Evolutionary conservation across 805 yeast species (phyloP).

Genomic region (Dipodascus geniculatus): DNA sequence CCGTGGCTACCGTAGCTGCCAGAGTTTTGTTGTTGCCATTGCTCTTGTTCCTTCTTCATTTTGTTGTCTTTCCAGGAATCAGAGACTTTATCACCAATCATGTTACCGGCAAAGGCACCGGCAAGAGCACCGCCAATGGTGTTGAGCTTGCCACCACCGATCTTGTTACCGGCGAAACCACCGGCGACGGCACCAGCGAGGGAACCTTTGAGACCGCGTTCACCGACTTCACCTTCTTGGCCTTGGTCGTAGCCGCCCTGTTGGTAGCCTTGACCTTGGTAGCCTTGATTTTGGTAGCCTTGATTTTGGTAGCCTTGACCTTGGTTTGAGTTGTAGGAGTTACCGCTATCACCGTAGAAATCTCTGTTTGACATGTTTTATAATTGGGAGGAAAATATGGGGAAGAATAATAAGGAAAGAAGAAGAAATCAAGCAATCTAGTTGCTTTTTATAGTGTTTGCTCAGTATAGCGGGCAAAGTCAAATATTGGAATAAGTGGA

Average conservation of each 20-base stretch:
- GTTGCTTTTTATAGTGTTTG: too few species aligned
- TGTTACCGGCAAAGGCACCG: slow-evolving; percentile 9
- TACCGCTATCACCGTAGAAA: not conserved
- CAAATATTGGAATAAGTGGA: too few species aligned
- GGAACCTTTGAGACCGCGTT: slow-evolving; percentile 8
- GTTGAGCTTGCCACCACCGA: slow-evolving; percentile 5
- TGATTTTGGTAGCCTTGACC: not conserved
- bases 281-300: slow-evolving; percentile 1
- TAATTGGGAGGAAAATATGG: not conserved
- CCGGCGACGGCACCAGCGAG: slow-evolving; percentile 10
- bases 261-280: not conserved
- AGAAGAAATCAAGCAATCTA: not conserved
- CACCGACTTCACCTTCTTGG: slow-evolving; percentile 2
- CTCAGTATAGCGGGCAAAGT: too few species aligned
- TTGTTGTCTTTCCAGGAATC: slow-evolving; percentile 5
- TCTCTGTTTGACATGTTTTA: not conserved
- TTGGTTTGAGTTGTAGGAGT: not conserved
- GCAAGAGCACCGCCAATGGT: slow-evolving; percentile 9
- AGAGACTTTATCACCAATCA: slow-evolving; percentile 6
- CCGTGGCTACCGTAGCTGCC: not conserved
- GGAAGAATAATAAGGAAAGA: not conserved
- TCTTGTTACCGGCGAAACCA: slow-evolving; percentile 9
- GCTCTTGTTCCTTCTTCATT: not conserved
- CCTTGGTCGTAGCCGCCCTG: not conserved
- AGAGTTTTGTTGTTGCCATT: not conserved